Evolutionary conservation across 2,329 filamentous ascomycete species (phyloP).

Genomic region (Aspergillus pseudoviridinutans): DNA sequence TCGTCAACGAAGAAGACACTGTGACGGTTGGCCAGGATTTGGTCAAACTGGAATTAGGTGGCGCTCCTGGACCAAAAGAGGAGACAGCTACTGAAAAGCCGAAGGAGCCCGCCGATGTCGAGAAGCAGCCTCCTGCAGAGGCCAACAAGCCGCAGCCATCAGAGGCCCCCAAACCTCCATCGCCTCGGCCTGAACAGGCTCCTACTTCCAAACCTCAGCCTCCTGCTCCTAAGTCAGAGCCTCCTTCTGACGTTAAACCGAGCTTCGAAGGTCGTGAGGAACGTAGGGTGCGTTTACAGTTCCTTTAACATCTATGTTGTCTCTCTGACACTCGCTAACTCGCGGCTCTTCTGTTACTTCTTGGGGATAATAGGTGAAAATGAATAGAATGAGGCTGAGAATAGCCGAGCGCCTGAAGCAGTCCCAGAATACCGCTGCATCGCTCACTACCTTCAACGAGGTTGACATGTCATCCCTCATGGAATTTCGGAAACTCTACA

Average conservation of each 20-base stretch:
- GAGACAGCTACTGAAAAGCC: conserved; percentile 55
- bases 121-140: conserved; percentile 33
- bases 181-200: conserved; percentile 35
- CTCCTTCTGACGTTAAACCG: conserved; percentile 19
- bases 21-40: conserved; percentile 92
- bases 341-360: conserved; percentile 3
- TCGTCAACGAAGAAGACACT: conserved; percentile 91
- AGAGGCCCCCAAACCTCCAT: conserved; percentile 30
- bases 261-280: conserved; percentile 74
- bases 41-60: conserved; percentile 77
- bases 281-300: conserved; percentile 63
- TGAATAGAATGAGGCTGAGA: conserved; percentile 98
- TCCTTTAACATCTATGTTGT: not conserved
- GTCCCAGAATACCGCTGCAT: conserved; percentile 96
- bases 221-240: conserved; percentile 18
- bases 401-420: conserved; percentile 98
- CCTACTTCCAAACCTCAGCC: conserved; percentile 28
- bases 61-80: conserved; percentile 53
- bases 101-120: conserved; percentile 56
- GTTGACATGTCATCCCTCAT: conserved; percentile 98
- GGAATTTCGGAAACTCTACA: conserved; percentile 96
- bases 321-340: not conserved
- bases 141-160: conserved; percentile 25
- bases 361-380: conserved; percentile 70
- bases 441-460: conserved; percentile 97